phyloP scores from a whole-genome alignment of 2,329 filamentous ascomycete genomes.

The Trichophyton schoenleinii region DNA sequence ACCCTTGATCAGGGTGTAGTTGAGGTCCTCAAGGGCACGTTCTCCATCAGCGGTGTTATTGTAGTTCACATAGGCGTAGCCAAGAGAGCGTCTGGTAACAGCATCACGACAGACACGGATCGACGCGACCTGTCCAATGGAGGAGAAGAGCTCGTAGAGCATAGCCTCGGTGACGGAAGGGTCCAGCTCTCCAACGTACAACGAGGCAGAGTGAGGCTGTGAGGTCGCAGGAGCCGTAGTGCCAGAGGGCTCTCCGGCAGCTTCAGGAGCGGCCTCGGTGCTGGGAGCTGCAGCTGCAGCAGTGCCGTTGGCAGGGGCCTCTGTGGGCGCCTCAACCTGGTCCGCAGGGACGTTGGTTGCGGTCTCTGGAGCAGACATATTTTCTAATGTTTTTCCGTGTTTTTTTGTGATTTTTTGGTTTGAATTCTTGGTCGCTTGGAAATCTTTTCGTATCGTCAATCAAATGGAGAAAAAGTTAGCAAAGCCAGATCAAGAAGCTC shows the following conservation, averaged over 20 bases:
- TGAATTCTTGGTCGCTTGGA: conserved; percentile 2
- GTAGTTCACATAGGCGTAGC: conserved; percentile 99
- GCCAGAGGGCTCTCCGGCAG: conserved; percentile 31
- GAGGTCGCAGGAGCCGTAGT: conserved; percentile 49
- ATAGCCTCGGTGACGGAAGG: conserved; percentile 97
- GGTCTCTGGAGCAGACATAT: conserved; percentile 70
- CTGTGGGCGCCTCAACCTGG: conserved; percentile 47
- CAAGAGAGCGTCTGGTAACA: conserved; percentile 93
- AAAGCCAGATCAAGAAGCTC: not conserved
- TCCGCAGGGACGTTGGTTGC: conserved; percentile 57
- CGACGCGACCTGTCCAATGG: conserved; percentile 95
- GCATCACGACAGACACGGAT: conserved; percentile 99
- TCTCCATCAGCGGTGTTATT: conserved; percentile 94
- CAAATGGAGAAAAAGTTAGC: not conserved
- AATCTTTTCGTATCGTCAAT: not conserved
- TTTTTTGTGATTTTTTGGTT: conserved; percentile 1
- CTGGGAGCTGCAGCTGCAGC: conserved; percentile 42
- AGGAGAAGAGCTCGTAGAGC: conserved; percentile 99
- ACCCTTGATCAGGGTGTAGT: conserved; percentile 99
- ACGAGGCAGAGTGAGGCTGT: conserved; percentile 88
- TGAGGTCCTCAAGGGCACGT: conserved; percentile 96
- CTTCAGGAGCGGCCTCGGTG: conserved; percentile 36
- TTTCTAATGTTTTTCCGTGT: conserved; percentile 46
- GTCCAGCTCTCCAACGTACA: conserved; percentile 98
- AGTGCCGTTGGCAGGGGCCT: conserved; percentile 44